Percentiles rank a stretch among this genome's conserved stretches.
These are phyloP conservation scores for Isabelozyma pseudorhagii DNA, from an alignment of 805 yeast genomes.

Conservation along the genomic window DNA sequence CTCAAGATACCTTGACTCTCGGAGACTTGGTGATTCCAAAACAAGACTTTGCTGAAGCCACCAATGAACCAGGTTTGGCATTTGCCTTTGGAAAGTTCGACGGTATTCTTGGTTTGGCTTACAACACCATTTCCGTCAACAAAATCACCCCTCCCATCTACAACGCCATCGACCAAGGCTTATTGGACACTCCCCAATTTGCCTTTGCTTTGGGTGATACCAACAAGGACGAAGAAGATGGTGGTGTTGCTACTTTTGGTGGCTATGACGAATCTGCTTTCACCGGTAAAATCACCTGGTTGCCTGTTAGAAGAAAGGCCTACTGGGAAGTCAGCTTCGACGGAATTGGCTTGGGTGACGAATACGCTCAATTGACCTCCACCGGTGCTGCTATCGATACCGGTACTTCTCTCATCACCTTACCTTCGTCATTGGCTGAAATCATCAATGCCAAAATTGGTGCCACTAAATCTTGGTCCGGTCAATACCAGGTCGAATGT, in stretches of 20 bases:
- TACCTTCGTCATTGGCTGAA: slow-evolving; percentile 95
- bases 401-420: slow-evolving; percentile 93
- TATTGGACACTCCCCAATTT: slow-evolving; percentile 80
- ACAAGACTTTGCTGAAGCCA: slow-evolving; percentile 96
- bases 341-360: slow-evolving; percentile 88
- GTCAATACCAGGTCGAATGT: slow-evolving; percentile 94
- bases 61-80: slow-evolving; percentile 95
- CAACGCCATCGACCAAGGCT: slow-evolving; percentile 78
- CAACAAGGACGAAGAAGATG: slow-evolving; percentile 60
- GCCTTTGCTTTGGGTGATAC: slow-evolving; percentile 88
- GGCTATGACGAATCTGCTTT: slow-evolving; percentile 79
- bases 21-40: slow-evolving; percentile 83
- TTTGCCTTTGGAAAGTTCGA: slow-evolving; percentile 99
- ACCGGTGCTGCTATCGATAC: slow-evolving; percentile 99
- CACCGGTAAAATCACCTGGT: slow-evolving; percentile 85
- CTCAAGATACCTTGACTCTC: slow-evolving; percentile 75
- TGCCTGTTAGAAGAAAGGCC: slow-evolving; percentile 98
- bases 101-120: slow-evolving; percentile 94
- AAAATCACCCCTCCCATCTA: slow-evolving; percentile 90
- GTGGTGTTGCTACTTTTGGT: slow-evolving; percentile 95
- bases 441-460: slow-evolving; percentile 94
- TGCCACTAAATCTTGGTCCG: slow-evolving; percentile 95
- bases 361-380: slow-evolving; percentile 74
- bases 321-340: slow-evolving; percentile 98
- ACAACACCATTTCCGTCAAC: slow-evolving; percentile 86